These are phyloP conservation scores for Prinsepia uniflora DNA, from an alignment of 306 rosid species.

Conservation along the genomic window DNA sequence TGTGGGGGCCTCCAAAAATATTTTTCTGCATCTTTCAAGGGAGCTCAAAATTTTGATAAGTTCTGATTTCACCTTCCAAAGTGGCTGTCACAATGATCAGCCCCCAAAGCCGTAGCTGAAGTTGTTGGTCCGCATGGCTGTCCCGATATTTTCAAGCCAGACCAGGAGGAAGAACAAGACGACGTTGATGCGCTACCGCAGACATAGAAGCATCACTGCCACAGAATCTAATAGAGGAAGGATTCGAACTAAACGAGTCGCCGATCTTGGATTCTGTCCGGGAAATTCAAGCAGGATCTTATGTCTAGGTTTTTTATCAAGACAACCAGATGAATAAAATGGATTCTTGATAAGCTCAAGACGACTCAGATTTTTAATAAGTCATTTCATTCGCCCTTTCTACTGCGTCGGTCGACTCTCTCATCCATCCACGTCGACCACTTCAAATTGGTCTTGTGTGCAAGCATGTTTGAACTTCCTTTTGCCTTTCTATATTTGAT, in stretches of 20 bases:
- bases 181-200: constrained; percentile 38
- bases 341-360: too few species aligned
- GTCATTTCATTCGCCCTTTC: too few species aligned
- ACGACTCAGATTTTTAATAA: too few species aligned
- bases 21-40: constrained; percentile 53
- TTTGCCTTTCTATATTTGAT: too few species aligned
- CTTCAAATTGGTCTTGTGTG: too few species aligned
- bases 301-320: constrained; percentile 76
- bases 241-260: constrained; percentile 46
- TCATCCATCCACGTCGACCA: too few species aligned
- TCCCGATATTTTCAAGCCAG: constrained; percentile 40
- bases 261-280: constrained; percentile 34
- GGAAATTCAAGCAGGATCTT: constrained; percentile 31
- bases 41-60: constrained; percentile 80
- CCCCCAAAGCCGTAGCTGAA: constrained; percentile 75
- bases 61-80: constrained; percentile 75
- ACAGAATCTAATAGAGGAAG: constrained; percentile 31
- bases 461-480: too few species aligned
- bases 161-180: constrained; percentile 50
- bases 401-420: too few species aligned
- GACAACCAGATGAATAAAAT: too few species aligned
- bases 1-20: constrained; percentile 51
- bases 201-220: constrained; percentile 49
- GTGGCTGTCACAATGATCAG: constrained; percentile 89
- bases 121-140: constrained; percentile 28